Evolutionary conservation across 1,139 yeast species (phyloP).

Genomic region (Tardiomyces depauwii): DNA sequence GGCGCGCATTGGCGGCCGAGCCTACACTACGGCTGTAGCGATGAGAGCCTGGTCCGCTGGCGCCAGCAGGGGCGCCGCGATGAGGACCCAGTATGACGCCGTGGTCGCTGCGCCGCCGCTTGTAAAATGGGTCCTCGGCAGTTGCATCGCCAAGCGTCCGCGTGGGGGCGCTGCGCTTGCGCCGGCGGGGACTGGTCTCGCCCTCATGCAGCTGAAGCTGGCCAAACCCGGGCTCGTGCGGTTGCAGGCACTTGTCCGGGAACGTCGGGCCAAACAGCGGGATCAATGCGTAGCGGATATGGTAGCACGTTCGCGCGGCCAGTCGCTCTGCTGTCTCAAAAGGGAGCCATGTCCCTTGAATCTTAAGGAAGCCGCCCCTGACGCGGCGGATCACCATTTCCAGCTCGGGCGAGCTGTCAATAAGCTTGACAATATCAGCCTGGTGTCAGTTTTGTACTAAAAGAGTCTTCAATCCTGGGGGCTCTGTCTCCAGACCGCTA

Average conservation of each 20-base stretch:
- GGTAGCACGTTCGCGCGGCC: conserved; percentile 68
- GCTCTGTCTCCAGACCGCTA: too few relatives aligned
- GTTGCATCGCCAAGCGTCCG: background rate
- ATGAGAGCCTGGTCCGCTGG: background rate
- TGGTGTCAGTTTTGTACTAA: background rate
- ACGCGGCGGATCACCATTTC: conserved; percentile 64
- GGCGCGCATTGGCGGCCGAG: background rate
- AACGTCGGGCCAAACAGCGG: conserved; percentile 74
- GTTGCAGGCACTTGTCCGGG: conserved; percentile 58
- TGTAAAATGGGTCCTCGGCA: background rate
- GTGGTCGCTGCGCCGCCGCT: background rate
- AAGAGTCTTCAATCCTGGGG: too few relatives aligned
- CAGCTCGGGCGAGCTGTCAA: conserved; percentile 62
- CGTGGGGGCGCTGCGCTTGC: background rate
- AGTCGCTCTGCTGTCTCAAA: conserved; percentile 53
- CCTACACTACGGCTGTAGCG: background rate
- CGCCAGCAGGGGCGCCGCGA: background rate
- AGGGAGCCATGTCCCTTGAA: conserved; percentile 95
- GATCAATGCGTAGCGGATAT: conserved; percentile 62
- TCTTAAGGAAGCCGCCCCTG: conserved; percentile 84
- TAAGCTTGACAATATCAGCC: conserved; percentile 65
- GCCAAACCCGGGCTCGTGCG: conserved; percentile 60
- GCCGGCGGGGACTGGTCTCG: conserved; percentile 3
- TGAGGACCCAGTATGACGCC: background rate
- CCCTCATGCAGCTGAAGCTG: conserved; percentile 32